phyloP scores from a whole-genome alignment of 176 grass and related monocot species.

The Themeda triandra region DNA sequence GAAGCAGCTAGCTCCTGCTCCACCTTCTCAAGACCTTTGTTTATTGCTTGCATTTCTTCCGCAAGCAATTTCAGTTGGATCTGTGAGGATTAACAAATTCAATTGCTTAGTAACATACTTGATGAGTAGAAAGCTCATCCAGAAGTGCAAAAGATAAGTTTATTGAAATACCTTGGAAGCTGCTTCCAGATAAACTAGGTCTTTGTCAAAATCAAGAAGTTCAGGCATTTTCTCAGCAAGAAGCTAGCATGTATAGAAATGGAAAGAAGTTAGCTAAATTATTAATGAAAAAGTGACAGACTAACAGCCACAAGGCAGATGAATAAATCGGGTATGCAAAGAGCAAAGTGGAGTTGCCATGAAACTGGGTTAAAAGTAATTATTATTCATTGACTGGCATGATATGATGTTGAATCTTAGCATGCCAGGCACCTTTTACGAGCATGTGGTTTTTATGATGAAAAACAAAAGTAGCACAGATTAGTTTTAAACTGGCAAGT shows the following conservation, averaged over 20 bases:
- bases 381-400: neutral
- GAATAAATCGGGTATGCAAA: neutral
- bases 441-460: neutral
- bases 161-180: constrained; percentile 76
- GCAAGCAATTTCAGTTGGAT: constrained; percentile 92
- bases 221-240: constrained; percentile 90
- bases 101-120: constrained; percentile 31
- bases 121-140: constrained; percentile 11
- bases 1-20: constrained; percentile 88
- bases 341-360: neutral
- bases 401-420: neutral
- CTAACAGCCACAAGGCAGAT: neutral
- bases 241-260: constrained; percentile 53
- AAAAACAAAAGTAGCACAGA: neutral
- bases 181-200: constrained; percentile 96
- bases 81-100: constrained; percentile 45
- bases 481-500: neutral
- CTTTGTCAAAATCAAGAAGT: constrained; percentile 99
- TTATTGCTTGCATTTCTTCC: constrained; percentile 99
- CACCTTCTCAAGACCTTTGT: constrained; percentile 97
- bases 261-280: constrained; percentile 26
- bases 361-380: neutral
- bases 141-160: constrained; percentile 16
- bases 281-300: neutral
- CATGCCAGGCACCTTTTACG: neutral